These are phyloP conservation scores for Nelumbo lutea DNA, from an alignment of 164 flowering plant species.

Conservation along the genomic window DNA sequence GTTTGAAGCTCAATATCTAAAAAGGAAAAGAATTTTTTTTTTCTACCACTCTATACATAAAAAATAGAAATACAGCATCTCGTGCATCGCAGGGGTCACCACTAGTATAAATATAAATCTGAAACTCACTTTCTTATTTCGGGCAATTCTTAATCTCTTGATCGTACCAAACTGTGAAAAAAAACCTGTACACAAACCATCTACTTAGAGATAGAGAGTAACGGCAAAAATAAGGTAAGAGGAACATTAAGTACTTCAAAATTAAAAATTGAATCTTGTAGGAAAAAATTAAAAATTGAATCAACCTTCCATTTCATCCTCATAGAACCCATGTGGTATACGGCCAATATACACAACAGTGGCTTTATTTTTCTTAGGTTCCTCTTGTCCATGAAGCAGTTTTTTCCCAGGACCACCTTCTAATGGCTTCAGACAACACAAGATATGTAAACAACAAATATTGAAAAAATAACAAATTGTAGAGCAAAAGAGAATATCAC, in stretches of 20 bases:
- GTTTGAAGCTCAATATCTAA: no score
- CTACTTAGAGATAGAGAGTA: background rate
- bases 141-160: conserved; percentile 65
- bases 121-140: conserved; percentile 68
- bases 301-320: conserved; percentile 80
- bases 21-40: no score
- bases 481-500: background rate
- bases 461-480: background rate
- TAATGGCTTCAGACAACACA: conserved; percentile 44
- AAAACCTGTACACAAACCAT: conserved; percentile 39
- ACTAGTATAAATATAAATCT: background rate
- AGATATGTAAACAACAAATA: background rate
- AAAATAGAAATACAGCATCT: no score
- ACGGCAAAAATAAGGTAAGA: background rate
- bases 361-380: conserved; percentile 33
- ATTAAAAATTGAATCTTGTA: background rate
- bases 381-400: conserved; percentile 25
- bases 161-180: conserved; percentile 74
- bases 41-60: no score
- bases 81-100: no score
- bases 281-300: background rate
- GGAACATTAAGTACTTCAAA: background rate
- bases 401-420: conserved; percentile 73
- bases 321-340: conserved; percentile 91
- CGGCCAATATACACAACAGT: conserved; percentile 79